These are phyloP conservation scores for Oryza meridionalis DNA, from an alignment of 176 grass and related monocot species.

Conservation along the genomic window DNA sequence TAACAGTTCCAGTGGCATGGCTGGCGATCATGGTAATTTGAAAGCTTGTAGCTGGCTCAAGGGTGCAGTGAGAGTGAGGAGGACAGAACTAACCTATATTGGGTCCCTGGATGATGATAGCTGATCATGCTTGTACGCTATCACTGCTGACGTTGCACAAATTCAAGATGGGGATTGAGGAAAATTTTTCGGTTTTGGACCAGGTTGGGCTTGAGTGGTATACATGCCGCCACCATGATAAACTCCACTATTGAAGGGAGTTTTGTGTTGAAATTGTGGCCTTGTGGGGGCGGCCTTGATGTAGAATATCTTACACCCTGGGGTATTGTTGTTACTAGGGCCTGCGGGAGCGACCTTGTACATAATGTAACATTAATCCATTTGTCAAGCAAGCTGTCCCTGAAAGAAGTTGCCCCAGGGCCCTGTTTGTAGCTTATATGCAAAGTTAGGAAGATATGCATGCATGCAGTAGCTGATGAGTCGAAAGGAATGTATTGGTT, in stretches of 20 bases:
- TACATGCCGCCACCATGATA: neutral
- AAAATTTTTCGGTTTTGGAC: neutral
- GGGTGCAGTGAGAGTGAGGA: conserved; percentile 87
- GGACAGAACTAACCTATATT: conserved; percentile 92
- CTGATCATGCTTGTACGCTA: conserved; percentile 51
- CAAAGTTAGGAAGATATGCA: conserved; percentile 25
- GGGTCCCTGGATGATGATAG: conserved; percentile 94
- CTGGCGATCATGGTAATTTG: conserved; percentile 73
- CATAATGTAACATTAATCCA: conserved; percentile 46
- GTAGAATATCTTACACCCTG: conserved; percentile 20
- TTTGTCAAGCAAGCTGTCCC: neutral
- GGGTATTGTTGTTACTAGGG: conserved; percentile 32
- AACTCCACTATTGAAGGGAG: neutral
- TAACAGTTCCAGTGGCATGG: conserved; percentile 43
- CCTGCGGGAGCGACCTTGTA: conserved; percentile 40
- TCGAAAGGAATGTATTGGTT: conserved; percentile 10
- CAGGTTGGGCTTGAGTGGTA: neutral
- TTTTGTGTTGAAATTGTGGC: conserved; percentile 19
- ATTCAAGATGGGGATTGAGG: neutral
- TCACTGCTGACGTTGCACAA: neutral
- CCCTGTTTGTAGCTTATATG: conserved; percentile 41
- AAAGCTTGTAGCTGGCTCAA: conserved; percentile 96
- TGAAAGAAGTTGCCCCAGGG: neutral
- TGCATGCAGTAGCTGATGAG: conserved; percentile 23
- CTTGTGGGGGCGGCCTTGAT: neutral